Evolutionary conservation across 1,284 basidiomycete species (phyloP).

Genomic region (Boletus subluridellus): DNA sequence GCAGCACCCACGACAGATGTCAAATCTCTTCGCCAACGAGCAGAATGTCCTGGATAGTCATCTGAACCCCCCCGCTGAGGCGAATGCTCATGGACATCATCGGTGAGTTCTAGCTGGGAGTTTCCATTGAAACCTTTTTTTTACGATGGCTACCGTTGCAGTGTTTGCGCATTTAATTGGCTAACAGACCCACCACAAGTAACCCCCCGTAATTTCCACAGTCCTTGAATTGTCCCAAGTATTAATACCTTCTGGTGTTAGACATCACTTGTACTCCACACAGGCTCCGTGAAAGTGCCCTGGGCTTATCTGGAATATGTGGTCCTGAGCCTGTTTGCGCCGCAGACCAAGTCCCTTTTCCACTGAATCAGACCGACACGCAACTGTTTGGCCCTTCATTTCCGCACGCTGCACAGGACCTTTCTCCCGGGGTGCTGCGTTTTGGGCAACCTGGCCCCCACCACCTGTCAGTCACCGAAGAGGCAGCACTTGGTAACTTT

Average conservation of each 20-base stretch:
- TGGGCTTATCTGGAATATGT: not conserved
- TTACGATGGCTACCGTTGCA: not conserved
- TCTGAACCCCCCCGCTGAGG: not conserved
- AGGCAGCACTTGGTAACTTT: not conserved
- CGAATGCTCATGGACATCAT: not conserved
- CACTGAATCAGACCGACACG: not conserved
- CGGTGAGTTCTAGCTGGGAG: constrained; percentile 5
- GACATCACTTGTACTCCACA: not conserved
- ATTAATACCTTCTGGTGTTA: not conserved
- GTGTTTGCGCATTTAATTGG: not conserved
- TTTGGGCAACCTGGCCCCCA: not conserved
- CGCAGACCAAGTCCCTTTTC: not conserved
- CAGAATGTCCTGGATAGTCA: not conserved
- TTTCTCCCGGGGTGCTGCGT: not conserved
- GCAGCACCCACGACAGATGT: not conserved
- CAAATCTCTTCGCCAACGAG: not conserved
- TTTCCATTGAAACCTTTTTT: not conserved
- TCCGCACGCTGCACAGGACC: not conserved
- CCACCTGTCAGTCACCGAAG: not conserved
- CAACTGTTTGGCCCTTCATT: too few relatives aligned
- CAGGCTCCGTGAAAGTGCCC: not conserved
- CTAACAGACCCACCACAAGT: not conserved
- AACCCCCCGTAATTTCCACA: not conserved
- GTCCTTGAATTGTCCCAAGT: not conserved
- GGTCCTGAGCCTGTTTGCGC: not conserved